phyloP scores from a whole-genome alignment of 2,329 filamentous ascomycete genomes.

The Fusarium devonianum region DNA sequence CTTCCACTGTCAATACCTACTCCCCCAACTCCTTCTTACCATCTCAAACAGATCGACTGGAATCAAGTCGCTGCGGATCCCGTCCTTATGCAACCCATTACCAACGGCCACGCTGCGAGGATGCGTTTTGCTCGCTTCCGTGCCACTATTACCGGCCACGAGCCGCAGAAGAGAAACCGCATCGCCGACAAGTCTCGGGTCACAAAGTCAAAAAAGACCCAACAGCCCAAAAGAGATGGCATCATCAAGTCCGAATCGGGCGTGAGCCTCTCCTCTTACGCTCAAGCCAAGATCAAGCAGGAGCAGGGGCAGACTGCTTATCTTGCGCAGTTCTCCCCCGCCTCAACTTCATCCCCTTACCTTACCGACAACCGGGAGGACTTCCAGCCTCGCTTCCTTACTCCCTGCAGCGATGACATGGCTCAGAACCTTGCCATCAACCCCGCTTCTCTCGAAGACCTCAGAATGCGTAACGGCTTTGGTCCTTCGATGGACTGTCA shows the following conservation, averaged over 20 bases:
- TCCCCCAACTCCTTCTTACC: slow-evolving; percentile 20
- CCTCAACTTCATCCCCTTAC: slow-evolving; percentile 49
- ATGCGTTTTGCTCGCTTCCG: slow-evolving; percentile 66
- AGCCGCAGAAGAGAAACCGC: slow-evolving; percentile 57
- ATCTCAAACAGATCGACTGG: slow-evolving; percentile 62
- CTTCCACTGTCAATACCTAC: not conserved
- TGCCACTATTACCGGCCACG: slow-evolving; percentile 54
- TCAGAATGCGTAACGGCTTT: slow-evolving; percentile 39
- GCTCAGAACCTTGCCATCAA: slow-evolving; percentile 38
- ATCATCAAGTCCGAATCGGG: slow-evolving; percentile 52
- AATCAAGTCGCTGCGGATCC: slow-evolving; percentile 63
- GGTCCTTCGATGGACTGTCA: slow-evolving; percentile 40
- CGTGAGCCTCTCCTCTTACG: slow-evolving; percentile 40
- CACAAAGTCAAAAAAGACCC: slow-evolving; percentile 54
- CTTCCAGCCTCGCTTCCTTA: slow-evolving; percentile 55
- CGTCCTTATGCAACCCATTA: slow-evolving; percentile 60
- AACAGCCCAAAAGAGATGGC: slow-evolving; percentile 45
- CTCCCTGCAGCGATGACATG: slow-evolving; percentile 63
- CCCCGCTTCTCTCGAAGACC: slow-evolving; percentile 42
- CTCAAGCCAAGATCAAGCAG: slow-evolving; percentile 48
- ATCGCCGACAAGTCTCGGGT: slow-evolving; percentile 53
- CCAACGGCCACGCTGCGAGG: slow-evolving; percentile 67
- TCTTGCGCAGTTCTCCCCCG: slow-evolving; percentile 47
- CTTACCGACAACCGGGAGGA: slow-evolving; percentile 47
- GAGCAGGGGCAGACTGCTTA: slow-evolving; percentile 46